Conservation (phyloP, 768 basidiomycete species). For the Suillus fuscotomentosus region DNA sequence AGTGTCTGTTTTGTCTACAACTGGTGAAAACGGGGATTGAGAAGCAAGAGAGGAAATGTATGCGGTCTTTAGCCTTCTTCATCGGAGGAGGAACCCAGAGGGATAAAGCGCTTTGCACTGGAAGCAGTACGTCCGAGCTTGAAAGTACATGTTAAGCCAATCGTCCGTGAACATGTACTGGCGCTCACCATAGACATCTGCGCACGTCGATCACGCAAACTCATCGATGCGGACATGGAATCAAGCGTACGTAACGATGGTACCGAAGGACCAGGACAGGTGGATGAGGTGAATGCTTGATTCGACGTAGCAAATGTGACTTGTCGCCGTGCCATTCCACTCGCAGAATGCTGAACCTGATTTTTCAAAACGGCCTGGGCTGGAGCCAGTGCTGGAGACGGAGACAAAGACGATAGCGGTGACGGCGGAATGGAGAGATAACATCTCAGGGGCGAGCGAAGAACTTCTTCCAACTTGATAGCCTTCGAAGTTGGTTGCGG, state of each 20-base stretch:
- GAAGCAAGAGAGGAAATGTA: not conserved
- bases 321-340: not conserved
- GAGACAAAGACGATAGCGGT: conserved; percentile 15
- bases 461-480: conserved; percentile 19
- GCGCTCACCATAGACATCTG: conserved; percentile 27
- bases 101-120: conserved; percentile 27
- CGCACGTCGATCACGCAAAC: conserved; percentile 30
- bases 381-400: not conserved
- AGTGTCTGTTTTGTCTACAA: not conserved
- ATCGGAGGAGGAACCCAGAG: conserved; percentile 31
- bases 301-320: not conserved
- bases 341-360: not conserved
- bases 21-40: not conserved
- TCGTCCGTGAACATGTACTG: not conserved
- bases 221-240: conserved; percentile 26
- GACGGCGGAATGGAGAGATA: conserved; percentile 16
- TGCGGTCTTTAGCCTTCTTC: conserved; percentile 20
- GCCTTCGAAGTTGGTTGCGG: conserved; percentile 5
- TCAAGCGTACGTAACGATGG: not conserved
- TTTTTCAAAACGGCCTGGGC: not conserved
- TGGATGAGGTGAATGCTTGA: not conserved
- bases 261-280: not conserved
- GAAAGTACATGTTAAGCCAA: not conserved
- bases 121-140: conserved; percentile 21
- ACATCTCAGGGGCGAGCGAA: conserved; percentile 4